Evolutionary conservation across 2,329 filamentous ascomycete genomes (phyloP).

Genomic region (Fusarium solani-melongenae): DNA sequence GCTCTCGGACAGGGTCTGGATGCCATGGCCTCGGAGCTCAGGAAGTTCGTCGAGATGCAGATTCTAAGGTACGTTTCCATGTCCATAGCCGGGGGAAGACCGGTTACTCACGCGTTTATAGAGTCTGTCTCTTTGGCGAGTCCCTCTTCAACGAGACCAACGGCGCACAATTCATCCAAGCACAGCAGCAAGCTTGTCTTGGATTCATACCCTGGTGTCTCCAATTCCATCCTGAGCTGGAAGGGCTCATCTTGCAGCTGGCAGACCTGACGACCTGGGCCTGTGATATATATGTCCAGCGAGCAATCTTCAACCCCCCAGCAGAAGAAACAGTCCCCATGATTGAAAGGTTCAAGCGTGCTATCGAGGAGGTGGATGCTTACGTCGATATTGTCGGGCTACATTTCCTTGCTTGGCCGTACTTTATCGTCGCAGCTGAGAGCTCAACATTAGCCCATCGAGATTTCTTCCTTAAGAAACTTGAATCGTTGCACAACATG

Average conservation of each 20-base stretch:
- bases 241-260: conserved; percentile 26
- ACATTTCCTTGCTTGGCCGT: conserved; percentile 36
- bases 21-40: conserved; percentile 13
- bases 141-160: conserved; percentile 35
- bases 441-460: conserved; percentile 33
- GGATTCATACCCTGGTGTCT: conserved; percentile 39
- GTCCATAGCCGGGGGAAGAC: accelerated
- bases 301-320: conserved; percentile 31
- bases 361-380: conserved; percentile 25
- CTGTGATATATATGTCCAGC: conserved; percentile 36
- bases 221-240: conserved; percentile 33
- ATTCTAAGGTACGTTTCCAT: conserved; percentile 22
- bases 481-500: conserved; percentile 24
- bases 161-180: conserved; percentile 35
- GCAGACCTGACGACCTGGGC: conserved; percentile 31
- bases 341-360: conserved; percentile 32
- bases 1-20: conserved; percentile 10
- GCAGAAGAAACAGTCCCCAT: conserved; percentile 18
- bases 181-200: conserved; percentile 29
- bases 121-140: conserved; percentile 36
- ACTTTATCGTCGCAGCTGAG: conserved; percentile 37
- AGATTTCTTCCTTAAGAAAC: conserved; percentile 34
- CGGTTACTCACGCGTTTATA: neutral
- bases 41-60: conserved; percentile 36
- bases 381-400: conserved; percentile 34